Base-by-base conservation (phyloP, 2,329 filamentous ascomycete genomes). In the Colletotrichum theobromicola region DNA sequence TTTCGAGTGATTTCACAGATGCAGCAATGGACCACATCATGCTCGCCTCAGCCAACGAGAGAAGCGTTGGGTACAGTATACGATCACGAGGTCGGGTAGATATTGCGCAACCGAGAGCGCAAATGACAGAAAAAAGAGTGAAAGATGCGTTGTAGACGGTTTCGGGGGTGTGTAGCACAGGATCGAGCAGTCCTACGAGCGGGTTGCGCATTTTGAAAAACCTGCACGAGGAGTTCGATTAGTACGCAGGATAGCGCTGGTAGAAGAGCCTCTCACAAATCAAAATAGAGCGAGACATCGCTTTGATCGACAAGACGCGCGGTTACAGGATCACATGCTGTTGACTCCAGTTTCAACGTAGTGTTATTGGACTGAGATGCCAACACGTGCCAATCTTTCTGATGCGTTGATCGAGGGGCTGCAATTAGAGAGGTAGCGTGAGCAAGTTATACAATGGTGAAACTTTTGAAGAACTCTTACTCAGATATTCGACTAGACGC, bases 11-110 rank as follows among this genome's bases (percentile, higher is more conserved):
- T 62, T 77, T 80, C 61, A 80, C 78, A 32, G 77, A 78, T 12
- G 76, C 70, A 30, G 78, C 78, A 46, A 80, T 79, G 15, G 77
- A 77, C 79, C 79, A 80, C 46, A 77, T 77, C 68, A 80, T 76
- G 71, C 78, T 79, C 16, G 65, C 75, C 67, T 79, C 77, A 24
- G 79, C 79, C 7, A 80, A 34, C 5, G 78, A 78, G 2, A 77
- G 60, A 9, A 80, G 70, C 2, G 75, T 70, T 9, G 78, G 75
- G 15, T 78, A 80, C 12, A 80, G 61, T 3, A 79, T 67, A 5
- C 77, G 67, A 63, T 80, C 79, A 13, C 79, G 74, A 5, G 79
- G 77, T 5, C 77, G 75, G 57, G 70, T 75, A 5, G 79, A 80
- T 21, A 80, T 67, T 15, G 78, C 79, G 35, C 78, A 79, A n/a